Evolutionary conservation across 805 yeast species (phyloP).

Genomic region (Vanderwaltozyma yarrowii): DNA sequence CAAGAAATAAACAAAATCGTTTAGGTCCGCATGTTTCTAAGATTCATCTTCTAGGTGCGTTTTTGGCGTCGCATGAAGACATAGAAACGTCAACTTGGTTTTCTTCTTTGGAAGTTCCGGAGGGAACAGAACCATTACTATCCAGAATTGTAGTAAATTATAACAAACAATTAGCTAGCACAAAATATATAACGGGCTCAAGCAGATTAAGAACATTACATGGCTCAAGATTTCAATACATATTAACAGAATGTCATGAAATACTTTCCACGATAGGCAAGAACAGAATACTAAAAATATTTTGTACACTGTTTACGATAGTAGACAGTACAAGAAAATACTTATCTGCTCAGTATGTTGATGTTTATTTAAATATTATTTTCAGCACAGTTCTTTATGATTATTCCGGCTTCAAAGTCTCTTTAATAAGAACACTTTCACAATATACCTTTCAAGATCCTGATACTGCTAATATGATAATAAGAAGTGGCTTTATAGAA

Average conservation of each 20-base stretch:
- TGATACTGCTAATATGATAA: conserved; percentile 18
- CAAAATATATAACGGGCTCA: conserved; percentile 7
- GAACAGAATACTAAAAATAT: conserved; percentile 13
- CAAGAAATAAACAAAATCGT: conserved; percentile 3
- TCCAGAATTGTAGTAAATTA: conserved; percentile 14
- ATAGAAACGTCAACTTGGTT: conserved; percentile 19
- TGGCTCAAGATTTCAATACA: conserved; percentile 35
- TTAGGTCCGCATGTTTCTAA: conserved; percentile 10
- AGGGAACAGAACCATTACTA: conserved; percentile 8
- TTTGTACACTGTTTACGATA: conserved; percentile 17
- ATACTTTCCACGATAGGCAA: conserved; percentile 13
- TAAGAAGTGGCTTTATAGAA: conserved; percentile 21
- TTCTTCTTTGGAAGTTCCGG: conserved; percentile 19
- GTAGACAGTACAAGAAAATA: conserved; percentile 42
- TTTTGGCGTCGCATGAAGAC: conserved; percentile 18
- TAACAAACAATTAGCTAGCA: conserved; percentile 13
- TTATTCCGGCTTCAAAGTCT: conserved; percentile 12
- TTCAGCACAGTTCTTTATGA: conserved; percentile 23
- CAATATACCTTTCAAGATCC: conserved; percentile 27
- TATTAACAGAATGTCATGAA: conserved; percentile 20
- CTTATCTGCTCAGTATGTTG: conserved; percentile 59
- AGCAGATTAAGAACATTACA: conserved; percentile 21
- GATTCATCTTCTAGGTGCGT: conserved; percentile 23
- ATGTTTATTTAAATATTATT: conserved; percentile 54
- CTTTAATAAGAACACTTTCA: conserved; percentile 20